Conservation (phyloP, 805 yeast genomes). For the Starmerella vaccinii region DNA sequence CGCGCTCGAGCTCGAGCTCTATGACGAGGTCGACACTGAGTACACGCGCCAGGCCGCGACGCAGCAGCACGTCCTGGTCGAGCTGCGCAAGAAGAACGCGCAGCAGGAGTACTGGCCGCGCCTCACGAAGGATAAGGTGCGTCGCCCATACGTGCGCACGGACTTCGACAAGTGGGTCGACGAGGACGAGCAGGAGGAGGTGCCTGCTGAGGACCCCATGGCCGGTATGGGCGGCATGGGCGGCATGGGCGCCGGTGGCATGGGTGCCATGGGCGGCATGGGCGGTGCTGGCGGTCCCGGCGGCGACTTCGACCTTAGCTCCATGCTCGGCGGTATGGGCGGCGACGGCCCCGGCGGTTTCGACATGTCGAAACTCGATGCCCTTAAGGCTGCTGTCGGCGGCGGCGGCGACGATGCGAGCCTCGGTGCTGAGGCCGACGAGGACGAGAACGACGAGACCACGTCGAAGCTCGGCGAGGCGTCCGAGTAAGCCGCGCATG, state of each 20-base stretch:
- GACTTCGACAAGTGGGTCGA: conserved; percentile 98
- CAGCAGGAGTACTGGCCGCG: conserved; percentile 90
- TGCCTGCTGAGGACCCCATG: conserved; percentile 37
- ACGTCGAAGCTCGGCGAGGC: conserved; percentile 20
- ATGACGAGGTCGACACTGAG: conserved; percentile 58
- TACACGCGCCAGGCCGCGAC: conserved; percentile 48
- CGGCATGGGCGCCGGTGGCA: conserved; percentile 34
- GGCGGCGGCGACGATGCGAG: background rate
- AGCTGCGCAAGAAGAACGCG: conserved; percentile 57
- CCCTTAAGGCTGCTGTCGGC: conserved; percentile 14
- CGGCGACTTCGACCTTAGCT: conserved; percentile 19
- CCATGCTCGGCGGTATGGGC: conserved; percentile 9
- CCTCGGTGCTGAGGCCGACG: conserved; percentile 17
- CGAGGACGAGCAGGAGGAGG: conserved; percentile 90
- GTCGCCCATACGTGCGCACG: conserved; percentile 72
- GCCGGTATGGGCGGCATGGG: conserved; percentile 33
- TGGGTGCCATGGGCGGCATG: conserved; percentile 34
- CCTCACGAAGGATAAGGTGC: conserved; percentile 75
- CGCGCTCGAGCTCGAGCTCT: conserved; percentile 63
- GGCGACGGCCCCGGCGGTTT: conserved; percentile 26
- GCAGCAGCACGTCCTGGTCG: conserved; percentile 54
- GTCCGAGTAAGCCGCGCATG: conserved; percentile 17
- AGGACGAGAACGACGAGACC: conserved; percentile 24
- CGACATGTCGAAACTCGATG: conserved; percentile 25
- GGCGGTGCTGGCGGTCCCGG: conserved; percentile 36